A percentile compares a stretch with the other conserved stretches of the same genome.
Conservation (phyloP, 306 rosid genomes). For the Morella rubra region DNA sequence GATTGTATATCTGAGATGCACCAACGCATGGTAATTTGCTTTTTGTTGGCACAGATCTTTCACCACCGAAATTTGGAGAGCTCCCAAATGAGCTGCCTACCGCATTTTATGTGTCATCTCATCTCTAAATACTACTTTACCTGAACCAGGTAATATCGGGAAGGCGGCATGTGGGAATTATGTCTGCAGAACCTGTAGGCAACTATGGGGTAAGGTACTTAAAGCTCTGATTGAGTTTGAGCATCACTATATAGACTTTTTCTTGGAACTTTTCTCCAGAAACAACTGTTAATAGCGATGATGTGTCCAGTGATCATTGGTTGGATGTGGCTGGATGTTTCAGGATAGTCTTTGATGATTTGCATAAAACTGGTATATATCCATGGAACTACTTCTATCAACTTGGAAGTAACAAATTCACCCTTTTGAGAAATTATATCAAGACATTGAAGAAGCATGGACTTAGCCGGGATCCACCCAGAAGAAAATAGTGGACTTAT, state of each 20-base stretch:
- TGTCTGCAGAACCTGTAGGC: constrained; percentile 84
- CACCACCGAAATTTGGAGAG: background rate
- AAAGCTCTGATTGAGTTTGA: constrained; percentile 11
- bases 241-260: constrained; percentile 4
- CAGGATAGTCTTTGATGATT: constrained; percentile 82
- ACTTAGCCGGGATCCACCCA: constrained; percentile 67
- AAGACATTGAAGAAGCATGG: constrained; percentile 66
- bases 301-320: constrained; percentile 20
- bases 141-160: constrained; percentile 67
- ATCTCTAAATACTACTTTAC: constrained; percentile 4
- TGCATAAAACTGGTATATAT: constrained; percentile 85
- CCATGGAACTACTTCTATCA: constrained; percentile 79
- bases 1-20: background rate
- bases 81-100: background rate
- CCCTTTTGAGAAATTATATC: constrained; percentile 66
- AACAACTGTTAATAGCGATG: background rate
- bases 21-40: background rate
- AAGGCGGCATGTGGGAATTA: constrained; percentile 71
- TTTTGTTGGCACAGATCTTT: background rate
- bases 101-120: background rate
- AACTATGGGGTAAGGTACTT: constrained; percentile 95
- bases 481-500: constrained; percentile 54
- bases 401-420: constrained; percentile 73
- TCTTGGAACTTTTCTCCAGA: background rate
- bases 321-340: constrained; percentile 33